Conservation (phyloP, 1,139 yeast species). For the Magnusiomyces magnusii region DNA sequence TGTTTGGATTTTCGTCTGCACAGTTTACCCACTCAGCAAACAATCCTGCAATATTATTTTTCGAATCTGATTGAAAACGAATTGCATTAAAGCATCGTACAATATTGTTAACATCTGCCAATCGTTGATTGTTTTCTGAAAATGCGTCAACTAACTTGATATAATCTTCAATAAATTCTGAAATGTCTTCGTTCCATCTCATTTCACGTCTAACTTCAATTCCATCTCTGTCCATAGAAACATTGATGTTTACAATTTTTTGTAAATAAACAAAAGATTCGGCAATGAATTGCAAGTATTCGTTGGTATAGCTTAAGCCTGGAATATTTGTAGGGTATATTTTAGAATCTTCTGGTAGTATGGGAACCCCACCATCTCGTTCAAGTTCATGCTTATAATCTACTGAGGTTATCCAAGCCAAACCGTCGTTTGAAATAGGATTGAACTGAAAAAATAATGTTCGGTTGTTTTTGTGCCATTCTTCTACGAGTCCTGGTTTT, state of each 20-base stretch:
- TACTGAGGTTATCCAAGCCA: slow-evolving; percentile 36
- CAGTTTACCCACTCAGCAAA: slow-evolving; percentile 24
- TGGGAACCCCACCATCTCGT: slow-evolving; percentile 14
- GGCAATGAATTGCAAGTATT: slow-evolving; percentile 35
- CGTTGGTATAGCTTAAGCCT: slow-evolving; percentile 33
- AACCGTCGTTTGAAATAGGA: slow-evolving; percentile 37
- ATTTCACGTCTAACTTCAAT: slow-evolving; percentile 12
- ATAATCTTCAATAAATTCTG: slow-evolving; percentile 13
- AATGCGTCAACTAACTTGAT: slow-evolving; percentile 12
- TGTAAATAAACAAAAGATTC: slow-evolving; percentile 27
- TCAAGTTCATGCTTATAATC: slow-evolving; percentile 17
- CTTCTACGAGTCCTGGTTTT: slow-evolving; percentile 26
- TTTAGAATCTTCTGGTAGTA: slow-evolving; percentile 27
- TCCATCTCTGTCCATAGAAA: slow-evolving; percentile 1
- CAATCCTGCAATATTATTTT: slow-evolving; percentile 17
- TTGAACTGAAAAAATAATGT: slow-evolving; percentile 38
- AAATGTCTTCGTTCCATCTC: slow-evolving; percentile 12
- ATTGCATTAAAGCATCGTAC: slow-evolving; percentile 21
- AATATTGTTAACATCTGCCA: slow-evolving; percentile 21
- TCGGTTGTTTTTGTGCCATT: slow-evolving; percentile 33
- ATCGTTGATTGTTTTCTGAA: slow-evolving; percentile 13
- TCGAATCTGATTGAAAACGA: slow-evolving; percentile 19
- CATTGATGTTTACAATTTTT: slow-evolving; percentile 7
- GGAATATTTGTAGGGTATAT: slow-evolving; percentile 38
- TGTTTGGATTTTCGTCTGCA: slow-evolving; percentile 20